Conservation (phyloP, 1,139 yeast species). For the Sugiyamaella grinbergsii region DNA sequence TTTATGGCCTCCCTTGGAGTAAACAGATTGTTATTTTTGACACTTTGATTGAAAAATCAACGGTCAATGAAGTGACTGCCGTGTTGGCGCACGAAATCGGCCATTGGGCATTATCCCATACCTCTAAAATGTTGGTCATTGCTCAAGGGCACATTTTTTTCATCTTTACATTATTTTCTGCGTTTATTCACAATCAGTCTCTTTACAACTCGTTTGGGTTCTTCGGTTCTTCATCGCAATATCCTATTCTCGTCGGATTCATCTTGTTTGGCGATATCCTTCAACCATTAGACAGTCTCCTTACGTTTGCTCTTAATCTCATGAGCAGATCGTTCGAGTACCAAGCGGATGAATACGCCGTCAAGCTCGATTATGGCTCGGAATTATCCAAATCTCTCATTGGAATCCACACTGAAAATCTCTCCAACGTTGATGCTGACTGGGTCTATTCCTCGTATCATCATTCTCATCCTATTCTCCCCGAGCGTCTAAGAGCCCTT, state of each 20-base stretch:
- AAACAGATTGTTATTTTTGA: constrained; percentile 93
- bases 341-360: constrained; percentile 89
- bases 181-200: constrained; percentile 75
- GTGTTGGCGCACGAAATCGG: constrained; percentile 97
- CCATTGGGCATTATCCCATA: constrained; percentile 91
- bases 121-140: constrained; percentile 66
- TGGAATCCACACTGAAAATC: constrained; percentile 73
- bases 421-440: constrained; percentile 84
- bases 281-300: constrained; percentile 70
- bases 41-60: constrained; percentile 78
- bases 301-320: constrained; percentile 67
- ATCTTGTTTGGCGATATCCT: constrained; percentile 62
- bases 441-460: constrained; percentile 86
- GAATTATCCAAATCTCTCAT: constrained; percentile 74
- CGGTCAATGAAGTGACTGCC: constrained; percentile 82
- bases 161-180: constrained; percentile 71
- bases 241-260: constrained; percentile 81
- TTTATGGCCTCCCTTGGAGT: constrained; percentile 94
- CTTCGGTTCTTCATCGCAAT: constrained; percentile 43
- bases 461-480: constrained; percentile 85
- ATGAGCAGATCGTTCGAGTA: constrained; percentile 84
- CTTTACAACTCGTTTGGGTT: constrained; percentile 82
- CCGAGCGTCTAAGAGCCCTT: constrained; percentile 82
- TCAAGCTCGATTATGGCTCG: constrained; percentile 65
- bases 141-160: constrained; percentile 65